Conservation (phyloP, 768 basidiomycete species). For the Serpula lacrymans region DNA sequence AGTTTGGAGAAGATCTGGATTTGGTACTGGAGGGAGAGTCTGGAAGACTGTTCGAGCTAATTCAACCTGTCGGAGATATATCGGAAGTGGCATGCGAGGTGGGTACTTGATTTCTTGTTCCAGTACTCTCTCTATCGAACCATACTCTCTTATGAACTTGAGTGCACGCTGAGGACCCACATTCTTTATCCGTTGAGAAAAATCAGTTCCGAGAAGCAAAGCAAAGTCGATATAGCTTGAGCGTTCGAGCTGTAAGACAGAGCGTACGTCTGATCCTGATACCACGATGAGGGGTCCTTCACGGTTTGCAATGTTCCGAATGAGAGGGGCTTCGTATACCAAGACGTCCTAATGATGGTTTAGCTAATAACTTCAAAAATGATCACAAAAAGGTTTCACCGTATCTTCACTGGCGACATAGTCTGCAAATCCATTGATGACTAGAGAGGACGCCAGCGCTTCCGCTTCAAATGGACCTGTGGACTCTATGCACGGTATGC, state of each 20-base stretch:
- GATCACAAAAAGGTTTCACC: conserved; percentile 34
- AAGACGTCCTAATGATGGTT: conserved; percentile 63
- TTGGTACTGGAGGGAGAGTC: conserved; percentile 63
- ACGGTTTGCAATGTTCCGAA: conserved; percentile 71
- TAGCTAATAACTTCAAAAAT: conserved; percentile 8
- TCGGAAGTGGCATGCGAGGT: conserved; percentile 41
- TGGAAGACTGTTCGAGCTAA: conserved; percentile 62
- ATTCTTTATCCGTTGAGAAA: conserved; percentile 78
- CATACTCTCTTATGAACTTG: conserved; percentile 67
- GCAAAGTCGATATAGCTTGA: conserved; percentile 77
- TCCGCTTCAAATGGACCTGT: conserved; percentile 78
- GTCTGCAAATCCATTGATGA: conserved; percentile 72
- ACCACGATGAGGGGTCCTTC: conserved; percentile 59
- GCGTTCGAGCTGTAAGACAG: conserved; percentile 52
- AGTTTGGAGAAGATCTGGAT: conserved; percentile 31
- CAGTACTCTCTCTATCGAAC: conserved; percentile 70
- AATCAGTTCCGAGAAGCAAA: conserved; percentile 87
- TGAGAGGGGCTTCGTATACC: conserved; percentile 75
- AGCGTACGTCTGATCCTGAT: conserved; percentile 60
- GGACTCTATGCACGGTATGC: conserved; percentile 73
- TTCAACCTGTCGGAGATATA: conserved; percentile 64
- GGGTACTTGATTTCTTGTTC: conserved; percentile 48
- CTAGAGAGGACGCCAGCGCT: conserved; percentile 77
- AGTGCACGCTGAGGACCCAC: conserved; percentile 78
- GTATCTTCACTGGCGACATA: conserved; percentile 92